Evolutionary conservation across 148 eudicot species (phyloP), one percentile per base, ranked within the genome.

Genomic region (Vaccinium darrowii): DNA sequence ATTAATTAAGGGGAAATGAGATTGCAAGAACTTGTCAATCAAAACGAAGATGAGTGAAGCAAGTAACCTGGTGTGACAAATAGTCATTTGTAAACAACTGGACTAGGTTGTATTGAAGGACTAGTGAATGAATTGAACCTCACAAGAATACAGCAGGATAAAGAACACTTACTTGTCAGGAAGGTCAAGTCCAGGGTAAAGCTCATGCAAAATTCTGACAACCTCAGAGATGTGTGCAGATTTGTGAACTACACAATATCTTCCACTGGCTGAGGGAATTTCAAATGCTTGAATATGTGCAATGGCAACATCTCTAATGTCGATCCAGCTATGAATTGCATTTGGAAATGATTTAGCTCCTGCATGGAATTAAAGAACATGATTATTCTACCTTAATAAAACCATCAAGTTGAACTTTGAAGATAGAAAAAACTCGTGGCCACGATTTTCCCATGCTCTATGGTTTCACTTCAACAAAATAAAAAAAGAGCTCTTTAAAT

Each of bases 211-310:
- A 82, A 86, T 81, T 9, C 58, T 58, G 16, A 88, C 78, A 39
- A 87, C 60, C 73, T 88, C 86, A 4, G 85, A 84, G 23, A 56
- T 58, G 73, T 82, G 87, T 2, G 76, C 77, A 71, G 80, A 57
- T 39, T 72, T 84, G 57, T 81, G 86, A 71, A 88, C 91, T 36
- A 91, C 71, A 74, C 87, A 82, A 43, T 88, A 91, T 81, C 92
- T 88, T 47, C 93, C 93, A 81, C 67, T 47, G 4, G 92, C 93
- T 16, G 88, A 88, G 30, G 30, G 30, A n/a, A 23, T 63, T 23
- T 63, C 30, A n/a, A 63, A 23, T 23, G 71, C 71, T 63, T n/a
- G 71, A 63, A 63, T 63, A 63, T 63, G 33, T n/a, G 33, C 71
- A 23, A 8, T n/a, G 71, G 71, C 71, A 63, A 63, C 71, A 63